These are phyloP conservation scores for Pulchroboletus neoregius DNA, from an alignment of 1,284 basidiomycete genomes.

Conservation along the genomic window DNA sequence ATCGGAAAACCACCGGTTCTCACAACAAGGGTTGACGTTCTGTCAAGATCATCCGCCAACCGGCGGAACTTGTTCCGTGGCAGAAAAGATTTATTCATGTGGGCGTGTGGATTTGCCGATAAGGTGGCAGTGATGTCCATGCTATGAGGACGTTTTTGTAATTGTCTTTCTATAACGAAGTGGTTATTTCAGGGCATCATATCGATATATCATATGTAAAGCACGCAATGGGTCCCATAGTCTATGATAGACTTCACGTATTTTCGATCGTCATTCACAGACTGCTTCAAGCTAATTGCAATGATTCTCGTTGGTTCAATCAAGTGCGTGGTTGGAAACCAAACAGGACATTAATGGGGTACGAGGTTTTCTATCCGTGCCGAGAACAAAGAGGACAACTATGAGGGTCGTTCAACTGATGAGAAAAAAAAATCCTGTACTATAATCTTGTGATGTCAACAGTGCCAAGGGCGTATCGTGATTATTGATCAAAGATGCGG, in stretches of 20 bases:
- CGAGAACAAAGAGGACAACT: constrained; percentile 9
- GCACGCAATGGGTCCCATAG: constrained; percentile 17
- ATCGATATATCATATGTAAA: constrained; percentile 29
- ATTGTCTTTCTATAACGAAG: constrained; percentile 1
- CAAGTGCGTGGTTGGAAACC: constrained; percentile 4
- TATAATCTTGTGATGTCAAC: constrained; percentile 9
- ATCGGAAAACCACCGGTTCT: constrained; percentile 14
- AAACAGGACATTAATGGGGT: constrained; percentile 2
- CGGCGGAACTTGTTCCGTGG: constrained; percentile 14
- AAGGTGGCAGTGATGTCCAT: constrained; percentile 21
- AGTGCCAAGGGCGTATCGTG: constrained; percentile 3
- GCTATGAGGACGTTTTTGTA: constrained; percentile 7
- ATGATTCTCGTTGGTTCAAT: too few relatives aligned
- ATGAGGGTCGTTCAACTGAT: constrained; percentile 15
- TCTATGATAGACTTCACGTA: constrained; percentile 21
- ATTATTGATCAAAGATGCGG: constrained; percentile 11
- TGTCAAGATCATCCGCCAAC: constrained; percentile 15
- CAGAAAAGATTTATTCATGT: constrained; percentile 19
- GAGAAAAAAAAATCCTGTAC: constrained; percentile 15
- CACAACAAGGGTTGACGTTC: constrained; percentile 15
- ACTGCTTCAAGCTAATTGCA: too few relatives aligned
- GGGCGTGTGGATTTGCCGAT: constrained; percentile 21
- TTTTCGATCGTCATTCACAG: constrained; percentile 9
- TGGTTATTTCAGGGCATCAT: constrained; percentile 23
- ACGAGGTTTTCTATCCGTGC: constrained; percentile 1